Base-by-base conservation (phyloP, 176 grass and related monocot genomes). In the Ensete ventricosum region DNA sequence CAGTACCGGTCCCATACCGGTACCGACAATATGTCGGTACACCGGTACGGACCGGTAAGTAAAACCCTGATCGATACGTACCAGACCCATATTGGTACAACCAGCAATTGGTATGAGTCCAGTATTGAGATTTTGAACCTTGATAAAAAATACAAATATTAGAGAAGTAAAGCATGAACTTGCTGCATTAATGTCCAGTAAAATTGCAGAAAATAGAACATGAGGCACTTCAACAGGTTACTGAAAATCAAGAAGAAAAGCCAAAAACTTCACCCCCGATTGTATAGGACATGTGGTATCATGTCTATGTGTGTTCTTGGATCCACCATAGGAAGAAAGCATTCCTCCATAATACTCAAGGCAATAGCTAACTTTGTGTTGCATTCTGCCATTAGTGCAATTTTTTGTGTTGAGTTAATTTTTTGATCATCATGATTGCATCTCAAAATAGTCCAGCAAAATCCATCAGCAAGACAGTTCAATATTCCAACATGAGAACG, bases 271-370 rank as follows among this genome's bases (percentile, higher is more conserved):
- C 81, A 73, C 94, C 88, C 83, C 84, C 92, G 83, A 76, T 84
- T 98, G 85, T 98, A 98, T 24, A 98, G 60, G 64, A 93, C 82
- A 89, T 91, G 88, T 12, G 90, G 94, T 86, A 98, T 91, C 81
- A 98, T 89, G 82, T 93, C 82, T 54, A 98, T 84, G 74, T 90
- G 88, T 53, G 94, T 93, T 77, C 88, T 81, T 78, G 84, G 88
- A 85, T 98, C 94, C 51, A 93, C 78, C 87, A 98, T 93, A 19
- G 77, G 87, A 34, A 83, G 79, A 83, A 98, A 98, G 75, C 94
- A 98, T 83, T 98, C 94, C 77, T 98, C 94, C 73, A 88, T 85
- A 79, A 98, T 71, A 87, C 84, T 93, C 68, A 93, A 82, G 79
- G 88, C 88, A 75, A 98, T 84, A 25, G 95, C 90, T 75, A 98